Base-by-base conservation (phyloP, 208 protist species). In the Crithidia acanthocephali region DNA sequence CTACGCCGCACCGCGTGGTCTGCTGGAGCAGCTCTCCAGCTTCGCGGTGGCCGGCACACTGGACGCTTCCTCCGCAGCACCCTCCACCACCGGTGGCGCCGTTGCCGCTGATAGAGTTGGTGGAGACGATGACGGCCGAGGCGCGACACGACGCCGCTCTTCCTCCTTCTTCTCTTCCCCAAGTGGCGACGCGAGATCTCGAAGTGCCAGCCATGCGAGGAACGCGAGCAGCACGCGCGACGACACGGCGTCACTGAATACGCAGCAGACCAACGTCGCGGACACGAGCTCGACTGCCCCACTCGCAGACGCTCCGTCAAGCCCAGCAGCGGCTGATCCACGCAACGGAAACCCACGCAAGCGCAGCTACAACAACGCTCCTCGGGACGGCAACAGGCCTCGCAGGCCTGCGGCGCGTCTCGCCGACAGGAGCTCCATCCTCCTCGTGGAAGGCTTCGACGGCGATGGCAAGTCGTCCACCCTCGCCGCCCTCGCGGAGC, bases 381-480 rank as follows among this genome's bases (percentile, higher is more conserved):
- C 53, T 16, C 28, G 42, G 7, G 45, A 37, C 10, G 27, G 40
- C 37, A 61, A 55, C 33, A 30, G 52, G 16, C 16, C 30, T 9
- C 51, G 75, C 6, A 45, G 47, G 10, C 47, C 48, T 7, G 45
- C 62, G n/a, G 53, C 55, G 42, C 45, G 40, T 20, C 20, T 23
- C 30, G 32, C 32, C 1, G 30, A 11, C 44, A 48, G 30, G 15
- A 73, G 70, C 58, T 70, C 79, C 57, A 83, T 95, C 20, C 72
- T 95, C n/a, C 53, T 93, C 7, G 22, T 97, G 28, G 73, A 83
- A 30, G 90, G 82, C 22, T 32, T 37, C 28, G 92, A 97, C 22
- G 89, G 87, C 22, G 80, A 90, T 61, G 92, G 92, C 16, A 91
- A 91, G 66, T 94, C 89, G 0, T 88, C 86, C 2, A 78, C 85